Base-by-base conservation (phyloP, 305 asterid species). In the Vinca major region DNA sequence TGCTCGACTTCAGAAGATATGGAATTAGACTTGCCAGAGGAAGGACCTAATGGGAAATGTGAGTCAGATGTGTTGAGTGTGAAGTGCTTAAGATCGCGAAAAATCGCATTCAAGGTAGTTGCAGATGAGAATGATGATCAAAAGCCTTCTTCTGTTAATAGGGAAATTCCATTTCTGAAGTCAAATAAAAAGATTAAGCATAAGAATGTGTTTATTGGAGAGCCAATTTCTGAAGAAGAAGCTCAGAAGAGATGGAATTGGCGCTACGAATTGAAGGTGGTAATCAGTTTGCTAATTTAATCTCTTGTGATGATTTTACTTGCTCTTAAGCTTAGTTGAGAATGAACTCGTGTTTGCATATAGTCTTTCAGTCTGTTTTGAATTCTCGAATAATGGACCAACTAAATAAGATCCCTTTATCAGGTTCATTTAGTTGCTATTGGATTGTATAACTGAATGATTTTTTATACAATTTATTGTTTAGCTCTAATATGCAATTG, bases 191-290 rank as follows among this genome's bases (percentile, higher is more conserved):
- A 48, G 74, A 65, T 43, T n/a, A 76, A 73, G 26, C 72, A 66
- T 66, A 80, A 78, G 75, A 66, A 11, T 49, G 67, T 26, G 63
- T 92, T 89, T 66, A 70, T 84, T 10, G 96, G 96, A 62, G 84
- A 84, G 71, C 96, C 96, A 13, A 77, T 92, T 80, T 81, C 82
- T 1, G 86, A 86, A 68, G 96, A 84, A 64, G 89, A 70, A 63
- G 96, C 98, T 79, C 83, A 54, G 51, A 56, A 75, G 68, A 80
- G 80, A 77, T 92, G 96, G 96, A 75, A 73, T 45, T 92, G 98
- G 98, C 86, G 98, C 21, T 89, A 89, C 19, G 92, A 92, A 17
- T 74, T 92, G 68, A 92, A 89, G 98, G 98, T 92, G 39, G 71
- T 37, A 50, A 43, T 63, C 43, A 52, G 19, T 62, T 68, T 62